Percentiles rank a stretch among this genome's conserved stretches.
Evolutionary conservation across 257 asterid species (phyloP).

Genomic region (Cinchona pubescens): DNA sequence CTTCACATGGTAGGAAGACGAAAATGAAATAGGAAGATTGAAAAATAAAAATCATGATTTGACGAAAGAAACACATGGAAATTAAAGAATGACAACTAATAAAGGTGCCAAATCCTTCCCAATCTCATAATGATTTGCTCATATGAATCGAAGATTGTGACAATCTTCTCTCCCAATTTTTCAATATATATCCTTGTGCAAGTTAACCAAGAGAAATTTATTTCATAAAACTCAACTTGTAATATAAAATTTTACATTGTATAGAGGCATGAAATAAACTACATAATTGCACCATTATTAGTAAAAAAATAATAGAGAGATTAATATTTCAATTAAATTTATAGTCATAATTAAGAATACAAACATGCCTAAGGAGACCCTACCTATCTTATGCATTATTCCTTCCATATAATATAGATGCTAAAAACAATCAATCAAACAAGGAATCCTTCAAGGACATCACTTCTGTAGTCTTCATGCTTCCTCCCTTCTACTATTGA

Average conservation of each 20-base stretch:
- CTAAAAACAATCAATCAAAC: conserved; percentile 6
- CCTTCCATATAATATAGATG: background rate
- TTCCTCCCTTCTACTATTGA: background rate
- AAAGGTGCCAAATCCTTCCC: background rate
- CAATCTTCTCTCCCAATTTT: conserved; percentile 6
- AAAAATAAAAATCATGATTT: background rate
- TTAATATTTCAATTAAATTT: background rate
- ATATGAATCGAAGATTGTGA: conserved; percentile 6
- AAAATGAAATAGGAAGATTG: no score
- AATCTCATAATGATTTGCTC: background rate
- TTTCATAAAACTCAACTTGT: conserved; percentile 6
- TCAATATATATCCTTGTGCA: background rate
- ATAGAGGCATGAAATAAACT: background rate
- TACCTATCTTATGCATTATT: background rate
- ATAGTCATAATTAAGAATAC: background rate
- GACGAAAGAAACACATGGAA: background rate
- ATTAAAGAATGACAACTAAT: background rate
- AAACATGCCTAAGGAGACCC: background rate
- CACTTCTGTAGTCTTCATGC: background rate
- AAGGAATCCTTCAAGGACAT: background rate
- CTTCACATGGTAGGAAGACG: no score
- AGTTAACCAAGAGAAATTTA: background rate
- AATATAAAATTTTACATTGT: background rate
- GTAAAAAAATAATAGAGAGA: background rate
- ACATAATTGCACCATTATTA: background rate